Evolutionary conservation across 306 rosid genomes (phyloP).

Genomic region (Arachis hypogaea): DNA sequence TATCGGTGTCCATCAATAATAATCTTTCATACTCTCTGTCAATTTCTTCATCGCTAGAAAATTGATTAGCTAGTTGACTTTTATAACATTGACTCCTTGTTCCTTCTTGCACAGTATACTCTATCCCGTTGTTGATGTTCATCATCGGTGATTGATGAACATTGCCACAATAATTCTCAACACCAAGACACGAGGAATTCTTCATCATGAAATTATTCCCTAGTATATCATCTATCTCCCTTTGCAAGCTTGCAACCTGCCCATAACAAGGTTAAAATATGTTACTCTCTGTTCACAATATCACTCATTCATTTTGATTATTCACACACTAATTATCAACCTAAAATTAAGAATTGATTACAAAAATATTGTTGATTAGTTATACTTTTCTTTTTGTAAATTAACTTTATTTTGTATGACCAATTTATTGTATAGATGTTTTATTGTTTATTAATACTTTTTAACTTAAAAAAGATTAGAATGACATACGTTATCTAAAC

Average conservation of each 20-base stretch:
- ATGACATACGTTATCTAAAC: no score
- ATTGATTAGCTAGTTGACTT: slow-evolving; percentile 42
- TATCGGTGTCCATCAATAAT: slow-evolving; percentile 41
- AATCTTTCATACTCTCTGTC: slow-evolving; percentile 37
- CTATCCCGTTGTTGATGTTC: slow-evolving; percentile 38
- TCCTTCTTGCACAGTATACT: slow-evolving; percentile 46
- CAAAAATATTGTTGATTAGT: no score
- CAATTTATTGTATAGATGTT: no score
- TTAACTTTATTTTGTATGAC: no score
- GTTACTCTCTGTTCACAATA: no score
- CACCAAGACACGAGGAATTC: slow-evolving; percentile 5
- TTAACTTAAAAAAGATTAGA: no score
- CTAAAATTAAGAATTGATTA: no score
- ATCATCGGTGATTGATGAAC: slow-evolving; percentile 34
- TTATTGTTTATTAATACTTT: no score
- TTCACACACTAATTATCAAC: no score
- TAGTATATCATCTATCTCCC: slow-evolving; percentile 73
- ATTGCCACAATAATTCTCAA: slow-evolving; percentile 41
- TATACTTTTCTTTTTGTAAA: no score
- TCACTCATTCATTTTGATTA: no score
- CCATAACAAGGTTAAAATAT: neutral
- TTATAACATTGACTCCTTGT: slow-evolving; percentile 47
- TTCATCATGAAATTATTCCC: slow-evolving; percentile 57
- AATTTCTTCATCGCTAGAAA: slow-evolving; percentile 38
- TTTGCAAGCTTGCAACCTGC: slow-evolving; percentile 81